Percentiles rank a stretch among this genome's conserved stretches.
Evolutionary conservation across 345 rosid species (phyloP).

Genomic region (Kandelia obovata): DNA sequence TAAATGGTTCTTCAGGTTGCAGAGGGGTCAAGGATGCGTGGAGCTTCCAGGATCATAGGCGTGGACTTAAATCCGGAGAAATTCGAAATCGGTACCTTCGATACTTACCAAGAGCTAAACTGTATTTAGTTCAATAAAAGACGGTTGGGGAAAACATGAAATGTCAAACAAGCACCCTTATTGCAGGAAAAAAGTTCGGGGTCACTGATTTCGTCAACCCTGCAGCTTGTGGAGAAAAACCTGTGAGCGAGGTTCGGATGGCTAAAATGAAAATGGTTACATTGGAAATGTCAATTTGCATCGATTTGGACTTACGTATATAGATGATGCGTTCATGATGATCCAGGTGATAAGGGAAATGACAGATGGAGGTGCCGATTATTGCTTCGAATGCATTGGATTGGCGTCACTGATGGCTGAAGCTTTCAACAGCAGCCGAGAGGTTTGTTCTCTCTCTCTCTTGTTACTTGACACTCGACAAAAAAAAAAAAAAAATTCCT

Average conservation of each 20-base stretch:
- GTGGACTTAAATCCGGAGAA: slow-evolving; percentile 66
- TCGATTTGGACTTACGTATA: too few species aligned
- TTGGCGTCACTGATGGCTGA: slow-evolving; percentile 47
- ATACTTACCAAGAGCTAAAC: too few species aligned
- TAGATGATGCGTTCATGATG: neutral
- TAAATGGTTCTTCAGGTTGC: slow-evolving; percentile 41
- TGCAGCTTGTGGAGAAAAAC: slow-evolving; percentile 36
- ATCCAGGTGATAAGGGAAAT: slow-evolving; percentile 53
- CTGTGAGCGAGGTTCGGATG: slow-evolving; percentile 32
- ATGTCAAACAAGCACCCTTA: neutral
- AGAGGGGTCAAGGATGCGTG: slow-evolving; percentile 54
- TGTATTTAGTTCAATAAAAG: neutral
- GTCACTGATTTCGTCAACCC: slow-evolving; percentile 68
- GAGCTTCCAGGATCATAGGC: slow-evolving; percentile 62
- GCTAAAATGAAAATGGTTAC: neutral
- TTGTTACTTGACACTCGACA: too few species aligned
- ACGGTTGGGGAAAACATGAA: neutral
- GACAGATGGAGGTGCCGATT: slow-evolving; percentile 71
- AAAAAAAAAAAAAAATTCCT: too few species aligned
- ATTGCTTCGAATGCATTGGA: slow-evolving; percentile 77
- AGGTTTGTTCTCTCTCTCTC: slow-evolving; percentile 19
- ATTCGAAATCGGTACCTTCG: slow-evolving; percentile 43
- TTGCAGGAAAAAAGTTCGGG: slow-evolving; percentile 53
- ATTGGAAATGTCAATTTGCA: too few species aligned
- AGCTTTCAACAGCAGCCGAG: slow-evolving; percentile 51